Conservation (phyloP, 805 yeast species). For the Jamesozyma lodderae region DNA sequence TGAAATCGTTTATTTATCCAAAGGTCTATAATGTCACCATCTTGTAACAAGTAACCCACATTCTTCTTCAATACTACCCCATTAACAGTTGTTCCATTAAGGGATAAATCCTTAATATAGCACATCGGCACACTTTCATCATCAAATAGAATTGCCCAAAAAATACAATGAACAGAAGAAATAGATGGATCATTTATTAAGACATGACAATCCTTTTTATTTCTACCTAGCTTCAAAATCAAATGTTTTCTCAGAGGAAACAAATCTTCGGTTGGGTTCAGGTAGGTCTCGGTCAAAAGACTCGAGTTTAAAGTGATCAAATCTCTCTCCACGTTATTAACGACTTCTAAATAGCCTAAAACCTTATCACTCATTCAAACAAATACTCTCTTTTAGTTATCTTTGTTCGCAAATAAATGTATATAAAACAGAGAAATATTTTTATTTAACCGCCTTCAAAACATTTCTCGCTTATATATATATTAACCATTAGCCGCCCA, state of each 20-base stretch:
- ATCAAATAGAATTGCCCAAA: slow-evolving; percentile 46
- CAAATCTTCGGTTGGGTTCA: slow-evolving; percentile 8
- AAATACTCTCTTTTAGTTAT: not conserved
- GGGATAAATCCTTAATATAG: slow-evolving; percentile 42
- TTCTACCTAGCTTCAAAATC: slow-evolving; percentile 39
- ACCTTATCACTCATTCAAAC: not conserved
- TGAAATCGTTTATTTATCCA: slow-evolving; percentile 14
- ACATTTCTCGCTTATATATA: too few relatives aligned
- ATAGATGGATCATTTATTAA: slow-evolving; percentile 32
- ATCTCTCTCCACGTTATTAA: slow-evolving; percentile 1
- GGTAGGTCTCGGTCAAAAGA: not conserved
- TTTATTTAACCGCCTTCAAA: too few relatives aligned
- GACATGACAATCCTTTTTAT: slow-evolving; percentile 26
- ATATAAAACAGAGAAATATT: too few relatives aligned
- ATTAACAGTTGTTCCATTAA: slow-evolving; percentile 44
- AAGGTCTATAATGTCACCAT: slow-evolving; percentile 35
- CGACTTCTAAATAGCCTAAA: slow-evolving; percentile 18
- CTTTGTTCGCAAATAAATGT: too few relatives aligned
- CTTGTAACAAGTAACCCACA: slow-evolving; percentile 29
- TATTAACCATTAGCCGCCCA: too few relatives aligned
- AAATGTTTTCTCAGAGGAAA: slow-evolving; percentile 26
- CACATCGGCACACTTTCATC: slow-evolving; percentile 37
- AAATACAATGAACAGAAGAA: slow-evolving; percentile 39
- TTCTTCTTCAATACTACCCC: slow-evolving; percentile 27
- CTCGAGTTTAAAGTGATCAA: not conserved